A percentile compares a stretch with the other conserved stretches of the same genome.
Conservation (phyloP, 306 rosid genomes). For the Ochetophila trinervis region DNA sequence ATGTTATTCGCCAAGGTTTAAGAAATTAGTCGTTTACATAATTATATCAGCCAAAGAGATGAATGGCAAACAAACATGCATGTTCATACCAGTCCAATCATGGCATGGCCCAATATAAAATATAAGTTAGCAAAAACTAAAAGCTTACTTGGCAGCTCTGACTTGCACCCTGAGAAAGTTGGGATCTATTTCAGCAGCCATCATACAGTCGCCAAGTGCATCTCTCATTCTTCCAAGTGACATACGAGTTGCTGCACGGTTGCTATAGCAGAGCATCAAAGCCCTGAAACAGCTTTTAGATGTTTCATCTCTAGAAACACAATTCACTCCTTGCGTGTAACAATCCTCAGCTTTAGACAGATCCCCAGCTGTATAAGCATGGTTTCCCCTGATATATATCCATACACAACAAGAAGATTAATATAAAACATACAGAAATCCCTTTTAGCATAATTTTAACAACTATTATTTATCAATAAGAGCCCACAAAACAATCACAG, state of each 20-base stretch:
- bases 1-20: too few relatives aligned
- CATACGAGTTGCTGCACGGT: constrained; percentile 95
- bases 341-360: constrained; percentile 73
- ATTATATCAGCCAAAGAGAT: background rate
- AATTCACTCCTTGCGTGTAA: constrained; percentile 72
- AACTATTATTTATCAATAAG: too few relatives aligned
- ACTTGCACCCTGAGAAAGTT: constrained; percentile 78
- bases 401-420: constrained; percentile 21
- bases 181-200: constrained; percentile 79
- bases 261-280: constrained; percentile 91
- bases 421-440: background rate
- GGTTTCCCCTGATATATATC: constrained; percentile 78
- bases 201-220: constrained; percentile 76
- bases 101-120: constrained; percentile 8
- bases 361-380: constrained; percentile 81
- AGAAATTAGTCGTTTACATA: background rate
- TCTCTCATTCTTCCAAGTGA: constrained; percentile 89
- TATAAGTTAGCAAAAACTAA: constrained; percentile 5
- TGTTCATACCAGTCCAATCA: constrained; percentile 21
- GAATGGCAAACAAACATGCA: background rate
- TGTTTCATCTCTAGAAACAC: constrained; percentile 55
- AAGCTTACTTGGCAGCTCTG: constrained; percentile 96
- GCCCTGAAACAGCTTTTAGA: constrained; percentile 81
- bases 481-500: too few relatives aligned
- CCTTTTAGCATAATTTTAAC: too few relatives aligned